phyloP scores from a whole-genome alignment of 164 flowering plant genomes.

The Kalanchoe fedtschenkoi region DNA sequence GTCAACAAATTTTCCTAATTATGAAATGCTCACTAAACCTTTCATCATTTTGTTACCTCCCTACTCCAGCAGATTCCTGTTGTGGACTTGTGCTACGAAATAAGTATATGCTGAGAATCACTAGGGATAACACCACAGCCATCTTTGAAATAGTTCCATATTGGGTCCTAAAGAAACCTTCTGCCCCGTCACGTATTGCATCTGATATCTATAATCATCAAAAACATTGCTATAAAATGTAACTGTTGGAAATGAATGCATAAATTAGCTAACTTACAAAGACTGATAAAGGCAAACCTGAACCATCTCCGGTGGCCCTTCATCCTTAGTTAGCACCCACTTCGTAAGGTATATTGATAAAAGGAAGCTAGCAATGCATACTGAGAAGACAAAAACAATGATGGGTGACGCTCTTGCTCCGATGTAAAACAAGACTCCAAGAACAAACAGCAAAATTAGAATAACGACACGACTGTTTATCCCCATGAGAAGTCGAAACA shows the following conservation, averaged over 20 bases:
- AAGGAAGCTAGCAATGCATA: slow-evolving; percentile 78
- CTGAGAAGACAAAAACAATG: slow-evolving; percentile 76
- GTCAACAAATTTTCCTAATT: neutral
- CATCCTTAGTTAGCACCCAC: slow-evolving; percentile 96
- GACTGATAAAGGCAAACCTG: slow-evolving; percentile 32
- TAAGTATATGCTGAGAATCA: slow-evolving; percentile 68
- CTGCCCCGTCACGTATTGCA: slow-evolving; percentile 99
- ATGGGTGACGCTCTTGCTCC: slow-evolving; percentile 85
- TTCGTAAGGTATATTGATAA: slow-evolving; percentile 69
- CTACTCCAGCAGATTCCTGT: slow-evolving; percentile 80
- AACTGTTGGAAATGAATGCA: neutral
- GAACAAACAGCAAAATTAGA: slow-evolving; percentile 43
- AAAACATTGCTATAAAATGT: neutral
- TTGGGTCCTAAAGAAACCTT: slow-evolving; percentile 95
- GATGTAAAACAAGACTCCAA: slow-evolving; percentile 71
- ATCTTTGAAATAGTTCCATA: slow-evolving; percentile 94
- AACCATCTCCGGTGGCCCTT: slow-evolving; percentile 97
- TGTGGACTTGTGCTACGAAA: slow-evolving; percentile 83
- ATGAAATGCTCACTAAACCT: neutral
- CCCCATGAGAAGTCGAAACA: slow-evolving; percentile 59
- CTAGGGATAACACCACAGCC: slow-evolving; percentile 71
- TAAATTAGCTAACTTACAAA: neutral
- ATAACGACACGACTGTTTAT: slow-evolving; percentile 64
- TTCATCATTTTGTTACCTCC: slow-evolving; percentile 46
- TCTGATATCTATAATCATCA: slow-evolving; percentile 62